phyloP scores from a whole-genome alignment of 805 yeast genomes.

The Saccharomycopsis sp. region DNA sequence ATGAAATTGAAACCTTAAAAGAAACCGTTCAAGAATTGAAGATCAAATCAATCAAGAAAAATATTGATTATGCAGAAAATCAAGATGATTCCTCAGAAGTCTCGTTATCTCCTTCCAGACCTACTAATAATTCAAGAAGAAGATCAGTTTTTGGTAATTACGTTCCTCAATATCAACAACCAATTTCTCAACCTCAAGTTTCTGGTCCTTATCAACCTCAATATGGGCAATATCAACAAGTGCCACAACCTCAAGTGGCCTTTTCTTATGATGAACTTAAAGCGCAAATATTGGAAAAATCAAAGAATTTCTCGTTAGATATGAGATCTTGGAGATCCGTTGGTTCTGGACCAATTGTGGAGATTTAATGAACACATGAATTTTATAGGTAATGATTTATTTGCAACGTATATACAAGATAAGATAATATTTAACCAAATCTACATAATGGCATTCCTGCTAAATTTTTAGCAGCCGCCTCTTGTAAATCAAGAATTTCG shows the following conservation, averaged over 20 bases:
- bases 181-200: constrained; percentile 9
- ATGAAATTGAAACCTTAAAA: constrained; percentile 25
- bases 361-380: constrained; percentile 23
- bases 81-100: constrained; percentile 11
- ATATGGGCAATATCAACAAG: constrained; percentile 15
- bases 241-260: constrained; percentile 19
- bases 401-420: not conserved
- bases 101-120: constrained; percentile 14
- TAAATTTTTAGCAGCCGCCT: constrained; percentile 66
- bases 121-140: constrained; percentile 1
- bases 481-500: constrained; percentile 64
- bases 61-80: constrained; percentile 20
- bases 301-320: constrained; percentile 83
- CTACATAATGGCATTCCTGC: constrained; percentile 80
- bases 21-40: constrained; percentile 22
- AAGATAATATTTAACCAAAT: constrained; percentile 31
- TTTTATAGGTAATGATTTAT: not conserved
- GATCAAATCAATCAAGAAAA: constrained; percentile 19
- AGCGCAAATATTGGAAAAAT: constrained; percentile 49
- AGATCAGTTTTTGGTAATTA: constrained; percentile 2
- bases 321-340: constrained; percentile 74
- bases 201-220: constrained; percentile 20
- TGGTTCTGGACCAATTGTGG: constrained; percentile 54
- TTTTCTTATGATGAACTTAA: constrained; percentile 20
- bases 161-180: constrained; percentile 1